Conservation (phyloP, 2,329 filamentous ascomycete species). For the Paradendryphiella salina region DNA sequence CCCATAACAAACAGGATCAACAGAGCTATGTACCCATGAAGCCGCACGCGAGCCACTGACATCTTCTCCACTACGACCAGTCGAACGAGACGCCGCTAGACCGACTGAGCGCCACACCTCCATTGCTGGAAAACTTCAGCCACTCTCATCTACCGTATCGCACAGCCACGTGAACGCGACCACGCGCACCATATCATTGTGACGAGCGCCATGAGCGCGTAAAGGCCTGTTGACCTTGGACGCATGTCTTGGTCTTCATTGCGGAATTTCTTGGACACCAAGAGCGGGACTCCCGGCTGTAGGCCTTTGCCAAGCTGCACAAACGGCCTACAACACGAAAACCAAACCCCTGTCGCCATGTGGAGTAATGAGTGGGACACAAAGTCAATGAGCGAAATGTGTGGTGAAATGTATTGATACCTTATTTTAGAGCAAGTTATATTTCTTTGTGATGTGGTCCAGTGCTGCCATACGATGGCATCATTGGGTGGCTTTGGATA, state of each 20-base stretch:
- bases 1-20: neutral
- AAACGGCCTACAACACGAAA: neutral
- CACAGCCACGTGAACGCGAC: neutral
- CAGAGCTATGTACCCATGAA: neutral
- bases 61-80: neutral
- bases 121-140: neutral
- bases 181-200: neutral
- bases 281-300: conserved; percentile 1
- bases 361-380: neutral
- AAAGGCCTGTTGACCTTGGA: neutral
- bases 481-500: too few relatives aligned
- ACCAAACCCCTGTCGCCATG: neutral
- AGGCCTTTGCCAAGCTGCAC: neutral
- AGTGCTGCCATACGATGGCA: too few relatives aligned
- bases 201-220: conserved; percentile 3
- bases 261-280: conserved; percentile 5
- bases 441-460: too few relatives aligned
- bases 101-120: neutral
- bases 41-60: neutral
- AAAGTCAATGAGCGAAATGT: neutral
- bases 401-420: neutral
- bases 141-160: neutral
- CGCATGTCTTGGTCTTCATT: conserved; percentile 1
- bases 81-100: neutral
- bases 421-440: too few relatives aligned